phyloP scores from a whole-genome alignment of 176 grass and related monocot genomes.

The Themeda triandra region DNA sequence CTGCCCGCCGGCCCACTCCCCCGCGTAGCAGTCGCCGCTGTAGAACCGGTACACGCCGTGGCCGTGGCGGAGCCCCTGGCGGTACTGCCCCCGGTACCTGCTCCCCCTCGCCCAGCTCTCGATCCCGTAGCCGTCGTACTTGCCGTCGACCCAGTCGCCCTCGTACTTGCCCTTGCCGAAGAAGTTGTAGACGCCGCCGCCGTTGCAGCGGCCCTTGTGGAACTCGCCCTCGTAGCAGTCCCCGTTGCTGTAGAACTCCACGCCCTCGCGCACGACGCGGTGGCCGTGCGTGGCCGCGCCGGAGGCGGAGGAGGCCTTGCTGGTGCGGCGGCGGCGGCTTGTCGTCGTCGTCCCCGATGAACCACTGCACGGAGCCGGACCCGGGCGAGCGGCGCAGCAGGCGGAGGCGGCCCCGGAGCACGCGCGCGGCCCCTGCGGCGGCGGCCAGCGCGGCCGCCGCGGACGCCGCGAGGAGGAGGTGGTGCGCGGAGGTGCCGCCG shows the following conservation, averaged over 20 bases:
- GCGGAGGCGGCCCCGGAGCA: conserved; percentile 35
- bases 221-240: conserved; percentile 85
- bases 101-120: conserved; percentile 59
- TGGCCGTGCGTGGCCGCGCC: background rate
- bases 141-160: conserved; percentile 78
- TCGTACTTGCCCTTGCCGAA: conserved; percentile 53
- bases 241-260: conserved; percentile 62
- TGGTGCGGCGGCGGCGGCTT: background rate
- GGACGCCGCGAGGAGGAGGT: conserved; percentile 39
- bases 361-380: conserved; percentile 58
- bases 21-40: conserved; percentile 68
- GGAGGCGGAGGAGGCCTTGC: background rate
- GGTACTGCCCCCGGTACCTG: conserved; percentile 62
- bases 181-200: conserved; percentile 57
- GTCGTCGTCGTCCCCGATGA: conserved; percentile 60
- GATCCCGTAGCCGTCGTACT: conserved; percentile 67
- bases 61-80: conserved; percentile 48
- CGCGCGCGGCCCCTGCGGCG: conserved; percentile 37
- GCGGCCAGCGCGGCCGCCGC: conserved; percentile 36
- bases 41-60: conserved; percentile 55
- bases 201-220: conserved; percentile 55
- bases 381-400: conserved; percentile 28
- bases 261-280: conserved; percentile 50
- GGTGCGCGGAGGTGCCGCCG: conserved; percentile 31
- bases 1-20: conserved; percentile 54